These are phyloP conservation scores for Ramaria rubella DNA, from an alignment of 768 basidiomycete species.

Conservation along the genomic window DNA sequence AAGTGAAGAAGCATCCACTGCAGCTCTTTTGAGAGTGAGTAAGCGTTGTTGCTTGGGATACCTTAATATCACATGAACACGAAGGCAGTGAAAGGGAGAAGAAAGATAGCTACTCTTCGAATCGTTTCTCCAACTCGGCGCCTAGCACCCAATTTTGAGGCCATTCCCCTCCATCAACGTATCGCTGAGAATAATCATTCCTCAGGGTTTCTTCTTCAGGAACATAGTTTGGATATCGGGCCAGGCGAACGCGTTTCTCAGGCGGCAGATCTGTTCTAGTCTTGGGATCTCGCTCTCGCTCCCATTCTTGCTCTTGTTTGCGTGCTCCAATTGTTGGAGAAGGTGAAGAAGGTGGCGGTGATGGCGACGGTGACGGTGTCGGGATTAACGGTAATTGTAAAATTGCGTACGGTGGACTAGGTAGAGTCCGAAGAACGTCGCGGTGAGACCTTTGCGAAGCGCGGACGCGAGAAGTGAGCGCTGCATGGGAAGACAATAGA, in stretches of 20 bases:
- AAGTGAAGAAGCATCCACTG: slow-evolving; percentile 62
- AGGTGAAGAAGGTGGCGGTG: slow-evolving; percentile 33
- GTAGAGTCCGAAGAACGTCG: slow-evolving; percentile 46
- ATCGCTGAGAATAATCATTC: slow-evolving; percentile 89
- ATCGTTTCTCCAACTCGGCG: slow-evolving; percentile 79
- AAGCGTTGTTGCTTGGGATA: slow-evolving; percentile 92
- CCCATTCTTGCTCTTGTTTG: slow-evolving; percentile 20
- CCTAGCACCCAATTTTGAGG: slow-evolving; percentile 92
- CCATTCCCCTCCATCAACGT: slow-evolving; percentile 88
- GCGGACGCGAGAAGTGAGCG: slow-evolving; percentile 52
- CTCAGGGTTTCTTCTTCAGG: slow-evolving; percentile 94
- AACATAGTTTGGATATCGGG: slow-evolving; percentile 74
- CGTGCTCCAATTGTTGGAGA: slow-evolving; percentile 30
- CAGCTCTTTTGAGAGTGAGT: slow-evolving; percentile 72
- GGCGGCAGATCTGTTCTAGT: slow-evolving; percentile 46
- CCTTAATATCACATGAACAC: slow-evolving; percentile 35
- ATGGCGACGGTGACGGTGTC: slow-evolving; percentile 49
- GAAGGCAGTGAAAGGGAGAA: not conserved
- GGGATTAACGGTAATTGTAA: slow-evolving; percentile 52
- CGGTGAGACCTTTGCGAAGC: slow-evolving; percentile 50
- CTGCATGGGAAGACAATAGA: slow-evolving; percentile 53
- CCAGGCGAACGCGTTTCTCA: slow-evolving; percentile 66
- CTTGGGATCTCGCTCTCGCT: not conserved
- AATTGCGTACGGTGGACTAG: slow-evolving; percentile 50
- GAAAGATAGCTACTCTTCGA: slow-evolving; percentile 75